Percentiles rank a stretch among this genome's conserved stretches.
These are phyloP conservation scores for Backusella psychrophila DNA, from an alignment of 192 early-diverging fungal genomes.

Conservation along the genomic window DNA sequence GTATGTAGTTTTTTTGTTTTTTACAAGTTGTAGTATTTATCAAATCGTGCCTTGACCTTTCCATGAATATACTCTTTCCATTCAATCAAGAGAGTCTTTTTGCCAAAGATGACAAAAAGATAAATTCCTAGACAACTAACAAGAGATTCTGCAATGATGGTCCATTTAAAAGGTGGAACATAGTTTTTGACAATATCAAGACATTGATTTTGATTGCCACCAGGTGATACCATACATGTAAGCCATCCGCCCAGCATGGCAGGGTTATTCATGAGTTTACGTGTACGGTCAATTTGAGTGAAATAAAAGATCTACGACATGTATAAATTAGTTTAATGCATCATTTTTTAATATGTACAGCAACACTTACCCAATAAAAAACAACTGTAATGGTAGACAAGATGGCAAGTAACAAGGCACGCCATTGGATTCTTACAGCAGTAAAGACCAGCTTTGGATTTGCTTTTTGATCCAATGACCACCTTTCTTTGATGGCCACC, in stretches of 20 bases:
- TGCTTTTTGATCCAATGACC: slow-evolving; percentile 28
- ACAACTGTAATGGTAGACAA: slow-evolving; percentile 32
- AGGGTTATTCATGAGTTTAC: neutral
- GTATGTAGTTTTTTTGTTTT: neutral
- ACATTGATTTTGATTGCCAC: slow-evolving; percentile 35
- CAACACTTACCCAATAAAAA: slow-evolving; percentile 45
- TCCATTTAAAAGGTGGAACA: slow-evolving; percentile 42
- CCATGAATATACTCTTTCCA: slow-evolving; percentile 39
- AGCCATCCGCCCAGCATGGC: slow-evolving; percentile 33
- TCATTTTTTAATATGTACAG: neutral
- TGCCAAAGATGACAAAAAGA: slow-evolving; percentile 46
- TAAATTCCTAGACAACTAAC: slow-evolving; percentile 41
- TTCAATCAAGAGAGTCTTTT: slow-evolving; percentile 36
- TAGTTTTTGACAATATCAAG: slow-evolving; percentile 18
- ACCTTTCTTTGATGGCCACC: slow-evolving; percentile 10
- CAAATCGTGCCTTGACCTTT: neutral
- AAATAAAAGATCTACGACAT: slow-evolving; percentile 34
- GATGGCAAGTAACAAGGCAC: slow-evolving; percentile 46
- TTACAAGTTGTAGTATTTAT: neutral
- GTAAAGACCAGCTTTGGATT: slow-evolving; percentile 43
- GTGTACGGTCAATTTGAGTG: slow-evolving; percentile 31
- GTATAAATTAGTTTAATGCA: neutral
- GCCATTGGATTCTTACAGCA: slow-evolving; percentile 53
- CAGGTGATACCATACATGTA: slow-evolving; percentile 25
- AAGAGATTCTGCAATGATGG: slow-evolving; percentile 43